Evolutionary conservation across 306 rosid genomes (phyloP).

Genomic region (Prunus mongolica): DNA sequence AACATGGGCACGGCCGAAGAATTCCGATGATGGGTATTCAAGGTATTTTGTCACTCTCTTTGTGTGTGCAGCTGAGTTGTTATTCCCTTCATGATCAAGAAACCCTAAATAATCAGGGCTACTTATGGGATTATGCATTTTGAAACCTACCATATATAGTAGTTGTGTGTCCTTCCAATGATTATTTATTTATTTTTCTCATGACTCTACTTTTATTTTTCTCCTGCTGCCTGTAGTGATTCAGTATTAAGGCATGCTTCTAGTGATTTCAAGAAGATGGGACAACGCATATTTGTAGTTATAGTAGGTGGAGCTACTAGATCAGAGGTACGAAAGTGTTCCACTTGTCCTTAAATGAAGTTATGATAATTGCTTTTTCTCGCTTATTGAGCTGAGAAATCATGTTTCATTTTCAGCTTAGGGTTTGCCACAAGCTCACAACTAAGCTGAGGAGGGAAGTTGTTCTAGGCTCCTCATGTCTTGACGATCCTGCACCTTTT

Average conservation of each 20-base stretch:
- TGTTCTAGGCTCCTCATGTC: conserved; percentile 81
- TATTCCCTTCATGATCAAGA: neutral
- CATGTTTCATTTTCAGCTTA: conserved; percentile 55
- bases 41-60: conserved; percentile 40
- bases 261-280: conserved; percentile 87
- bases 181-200: neutral
- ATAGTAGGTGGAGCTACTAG: conserved; percentile 95
- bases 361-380: neutral
- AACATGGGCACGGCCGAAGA: conserved; percentile 87
- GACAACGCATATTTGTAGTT: conserved; percentile 80
- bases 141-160: neutral
- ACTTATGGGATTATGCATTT: neutral
- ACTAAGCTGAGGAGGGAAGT: conserved; percentile 79
- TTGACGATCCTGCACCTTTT: conserved; percentile 91
- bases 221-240: conserved; percentile 48
- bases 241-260: conserved; percentile 82
- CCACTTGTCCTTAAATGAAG: neutral
- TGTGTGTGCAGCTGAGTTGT: neutral
- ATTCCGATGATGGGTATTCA: conserved; percentile 93
- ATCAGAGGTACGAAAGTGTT: conserved; percentile 67
- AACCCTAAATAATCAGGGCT: neutral
- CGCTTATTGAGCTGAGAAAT: neutral
- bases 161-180: neutral
- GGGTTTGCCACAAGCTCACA: conserved; percentile 94
- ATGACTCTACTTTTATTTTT: conserved; percentile 8